phyloP scores from a whole-genome alignment of 1,284 basidiomycete species.

The Ceratobasidium sp. region DNA sequence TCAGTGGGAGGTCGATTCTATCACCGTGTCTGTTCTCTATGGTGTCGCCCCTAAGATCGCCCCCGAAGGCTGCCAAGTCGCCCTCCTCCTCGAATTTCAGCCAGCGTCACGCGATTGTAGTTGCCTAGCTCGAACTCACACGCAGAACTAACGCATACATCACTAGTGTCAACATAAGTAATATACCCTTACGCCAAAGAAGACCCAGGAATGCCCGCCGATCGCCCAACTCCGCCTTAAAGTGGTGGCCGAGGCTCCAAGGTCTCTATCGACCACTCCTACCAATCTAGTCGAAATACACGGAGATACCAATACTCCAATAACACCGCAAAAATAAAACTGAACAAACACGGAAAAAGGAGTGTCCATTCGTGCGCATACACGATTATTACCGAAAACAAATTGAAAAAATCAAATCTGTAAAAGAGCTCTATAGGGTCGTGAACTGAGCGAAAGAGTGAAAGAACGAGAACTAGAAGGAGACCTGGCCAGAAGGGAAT shows the following conservation, averaged over 20 bases:
- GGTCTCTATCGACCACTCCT: too few species aligned
- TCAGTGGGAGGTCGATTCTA: too few species aligned
- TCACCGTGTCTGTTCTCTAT: too few species aligned
- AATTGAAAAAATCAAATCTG: constrained; percentile 11
- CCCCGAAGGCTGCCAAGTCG: constrained; percentile 41
- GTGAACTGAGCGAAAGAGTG: not conserved
- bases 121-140: too few species aligned
- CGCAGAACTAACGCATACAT: too few species aligned
- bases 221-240: not conserved
- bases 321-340: not conserved
- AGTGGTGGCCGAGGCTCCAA: not conserved
- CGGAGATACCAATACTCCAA: too few species aligned
- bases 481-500: not conserved
- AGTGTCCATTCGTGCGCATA: constrained; percentile 3
- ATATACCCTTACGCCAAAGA: too few species aligned
- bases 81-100: constrained; percentile 33
- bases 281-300: too few species aligned
- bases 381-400: not conserved
- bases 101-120: not conserved
- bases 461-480: not conserved
- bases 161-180: too few species aligned
- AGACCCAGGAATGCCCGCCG: too few species aligned
- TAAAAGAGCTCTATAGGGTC: constrained; percentile 8
- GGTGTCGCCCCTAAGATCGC: constrained; percentile 41
- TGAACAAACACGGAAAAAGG: not conserved